Evolutionary conservation across 441 rosid species (phyloP).

Genomic region (Melastoma candidum): DNA sequence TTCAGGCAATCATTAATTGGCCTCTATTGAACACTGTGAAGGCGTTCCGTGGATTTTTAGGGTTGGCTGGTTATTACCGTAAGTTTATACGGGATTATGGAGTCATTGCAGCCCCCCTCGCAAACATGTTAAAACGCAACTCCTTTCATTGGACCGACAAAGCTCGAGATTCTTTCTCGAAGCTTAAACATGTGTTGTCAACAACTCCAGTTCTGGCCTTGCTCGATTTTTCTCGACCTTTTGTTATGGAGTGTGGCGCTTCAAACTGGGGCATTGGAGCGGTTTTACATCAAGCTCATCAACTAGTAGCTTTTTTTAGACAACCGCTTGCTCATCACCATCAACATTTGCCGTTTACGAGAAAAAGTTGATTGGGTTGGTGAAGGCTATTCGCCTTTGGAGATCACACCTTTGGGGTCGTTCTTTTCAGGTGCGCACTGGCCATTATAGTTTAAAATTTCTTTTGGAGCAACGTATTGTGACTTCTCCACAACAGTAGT

Average conservation of each 20-base stretch:
- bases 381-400: not conserved
- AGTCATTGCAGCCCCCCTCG: not conserved
- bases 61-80: not conserved
- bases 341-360: not conserved
- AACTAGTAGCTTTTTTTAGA: constrained; percentile 2
- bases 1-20: not conserved
- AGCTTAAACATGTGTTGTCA: not conserved
- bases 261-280: not conserved
- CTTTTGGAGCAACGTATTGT: not conserved
- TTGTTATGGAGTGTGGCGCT: not conserved
- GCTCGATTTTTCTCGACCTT: not conserved
- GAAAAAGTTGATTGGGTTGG: not conserved
- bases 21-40: not conserved
- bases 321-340: not conserved
- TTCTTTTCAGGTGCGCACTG: not conserved
- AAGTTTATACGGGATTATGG: constrained; percentile 2
- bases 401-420: not conserved
- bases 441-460: not conserved
- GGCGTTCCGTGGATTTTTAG: not conserved
- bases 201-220: not conserved
- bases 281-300: not conserved
- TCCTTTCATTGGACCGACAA: not conserved
- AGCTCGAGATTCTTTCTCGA: not conserved
- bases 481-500: not conserved
- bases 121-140: not conserved